A percentile compares a stretch with the other conserved stretches of the same genome.
Evolutionary conservation across 2,329 filamentous ascomycete genomes (phyloP).

Genomic region (Cryoendolithus antarcticus): DNA sequence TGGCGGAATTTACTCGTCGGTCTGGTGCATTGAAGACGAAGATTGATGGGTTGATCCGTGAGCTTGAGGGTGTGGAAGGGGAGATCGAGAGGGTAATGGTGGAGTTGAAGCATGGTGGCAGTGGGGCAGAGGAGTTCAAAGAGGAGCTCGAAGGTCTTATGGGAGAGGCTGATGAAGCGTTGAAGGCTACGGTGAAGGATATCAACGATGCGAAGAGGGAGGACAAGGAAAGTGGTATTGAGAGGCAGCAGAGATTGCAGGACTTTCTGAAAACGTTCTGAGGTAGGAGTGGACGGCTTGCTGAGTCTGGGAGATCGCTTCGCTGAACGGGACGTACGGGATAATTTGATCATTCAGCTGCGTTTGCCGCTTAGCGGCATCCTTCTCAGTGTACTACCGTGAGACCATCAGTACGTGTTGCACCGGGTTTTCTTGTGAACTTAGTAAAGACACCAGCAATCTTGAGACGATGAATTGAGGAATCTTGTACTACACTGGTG

Average conservation of each 20-base stretch:
- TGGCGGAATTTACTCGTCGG: slow-evolving; percentile 8
- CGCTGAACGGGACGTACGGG: too few species aligned
- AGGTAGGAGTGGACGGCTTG: too few species aligned
- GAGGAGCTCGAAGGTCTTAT: slow-evolving; percentile 9
- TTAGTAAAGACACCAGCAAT: too few species aligned
- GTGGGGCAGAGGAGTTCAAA: slow-evolving; percentile 6
- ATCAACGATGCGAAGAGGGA: slow-evolving; percentile 10
- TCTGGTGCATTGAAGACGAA: slow-evolving; percentile 6
- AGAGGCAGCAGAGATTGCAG: slow-evolving; percentile 12
- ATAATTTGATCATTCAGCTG: too few species aligned
- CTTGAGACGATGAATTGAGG: too few species aligned
- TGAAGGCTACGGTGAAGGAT: slow-evolving; percentile 10
- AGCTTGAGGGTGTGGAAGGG: slow-evolving; percentile 9
- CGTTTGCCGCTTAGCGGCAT: too few species aligned
- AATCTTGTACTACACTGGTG: too few species aligned
- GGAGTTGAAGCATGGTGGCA: slow-evolving; percentile 5
- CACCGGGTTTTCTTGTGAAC: too few species aligned
- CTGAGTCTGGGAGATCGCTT: too few species aligned
- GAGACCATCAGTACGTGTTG: too few species aligned
- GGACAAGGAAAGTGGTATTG: slow-evolving; percentile 6
- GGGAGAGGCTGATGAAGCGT: slow-evolving; percentile 8
- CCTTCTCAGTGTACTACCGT: too few species aligned
- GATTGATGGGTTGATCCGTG: slow-evolving; percentile 6
- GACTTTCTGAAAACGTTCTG: slow-evolving; percentile 5
- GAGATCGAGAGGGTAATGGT: slow-evolving; percentile 11